Conservation (phyloP, 1,284 basidiomycete species). For the Dichomitus squalens region DNA sequence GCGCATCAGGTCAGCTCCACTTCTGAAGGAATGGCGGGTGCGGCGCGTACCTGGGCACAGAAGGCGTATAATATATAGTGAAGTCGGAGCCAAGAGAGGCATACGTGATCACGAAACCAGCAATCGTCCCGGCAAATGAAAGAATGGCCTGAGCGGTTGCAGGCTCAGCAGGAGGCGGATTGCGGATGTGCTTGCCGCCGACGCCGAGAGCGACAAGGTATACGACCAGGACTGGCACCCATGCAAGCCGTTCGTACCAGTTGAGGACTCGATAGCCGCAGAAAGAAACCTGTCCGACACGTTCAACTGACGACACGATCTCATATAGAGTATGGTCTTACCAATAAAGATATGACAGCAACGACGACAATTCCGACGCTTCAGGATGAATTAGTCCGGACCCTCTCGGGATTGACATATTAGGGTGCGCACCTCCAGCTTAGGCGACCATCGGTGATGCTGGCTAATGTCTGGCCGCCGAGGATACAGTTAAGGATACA, state of each 20-base stretch:
- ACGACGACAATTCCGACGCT: constrained; percentile 92
- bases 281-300: constrained; percentile 63
- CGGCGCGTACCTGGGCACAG: constrained; percentile 52
- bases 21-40: not conserved
- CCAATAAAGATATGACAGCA: constrained; percentile 73
- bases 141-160: constrained; percentile 56
- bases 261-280: constrained; percentile 77
- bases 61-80: constrained; percentile 64
- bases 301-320: not conserved
- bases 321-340: constrained; percentile 36
- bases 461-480: constrained; percentile 73
- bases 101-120: constrained; percentile 76
- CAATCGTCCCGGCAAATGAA: constrained; percentile 68
- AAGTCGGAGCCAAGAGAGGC: constrained; percentile 73
- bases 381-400: constrained; percentile 8
- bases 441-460: constrained; percentile 63
- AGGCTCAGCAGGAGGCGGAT: constrained; percentile 45
- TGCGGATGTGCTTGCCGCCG: constrained; percentile 65
- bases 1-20: not conserved
- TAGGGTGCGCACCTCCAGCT: constrained; percentile 60
- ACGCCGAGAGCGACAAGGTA: constrained; percentile 78
- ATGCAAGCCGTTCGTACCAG: constrained; percentile 77
- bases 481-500: constrained; percentile 76
- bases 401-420: not conserved
- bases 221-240: constrained; percentile 79